Conservation (phyloP, 2,329 filamentous ascomycete genomes). For the Coniochaeta ligniaria region DNA sequence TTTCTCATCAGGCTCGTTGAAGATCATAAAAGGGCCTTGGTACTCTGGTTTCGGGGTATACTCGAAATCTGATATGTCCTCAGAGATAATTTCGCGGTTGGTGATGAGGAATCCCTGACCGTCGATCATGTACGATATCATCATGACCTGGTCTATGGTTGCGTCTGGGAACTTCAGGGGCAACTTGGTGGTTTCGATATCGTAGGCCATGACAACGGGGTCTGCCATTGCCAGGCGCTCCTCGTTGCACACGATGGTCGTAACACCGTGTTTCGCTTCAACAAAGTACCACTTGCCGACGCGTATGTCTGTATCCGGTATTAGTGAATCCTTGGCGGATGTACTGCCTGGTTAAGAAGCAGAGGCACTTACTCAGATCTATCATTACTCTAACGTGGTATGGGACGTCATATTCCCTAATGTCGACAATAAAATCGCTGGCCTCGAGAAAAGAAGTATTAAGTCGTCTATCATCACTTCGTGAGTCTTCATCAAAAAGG, state of each 20-base stretch:
- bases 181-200: slow-evolving; percentile 96
- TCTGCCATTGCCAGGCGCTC: slow-evolving; percentile 86
- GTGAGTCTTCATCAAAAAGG: slow-evolving; percentile 83
- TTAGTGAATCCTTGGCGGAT: slow-evolving; percentile 10
- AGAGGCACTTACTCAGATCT: slow-evolving; percentile 60
- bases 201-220: slow-evolving; percentile 96
- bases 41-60: slow-evolving; percentile 98
- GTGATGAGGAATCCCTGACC: slow-evolving; percentile 97
- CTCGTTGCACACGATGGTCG: slow-evolving; percentile 77
- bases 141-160: slow-evolving; percentile 95
- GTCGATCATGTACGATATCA: slow-evolving; percentile 99
- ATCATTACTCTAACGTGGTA: slow-evolving; percentile 99
- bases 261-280: slow-evolving; percentile 84
- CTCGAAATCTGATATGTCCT: slow-evolving; percentile 96
- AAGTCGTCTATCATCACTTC: slow-evolving; percentile 72
- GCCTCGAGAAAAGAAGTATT: slow-evolving; percentile 75
- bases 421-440: slow-evolving; percentile 96
- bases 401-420: slow-evolving; percentile 97
- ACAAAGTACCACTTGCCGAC: slow-evolving; percentile 97
- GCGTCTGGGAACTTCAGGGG: slow-evolving; percentile 96
- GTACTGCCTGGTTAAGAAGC: not conserved
- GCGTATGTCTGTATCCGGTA: slow-evolving; percentile 62
- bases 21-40: slow-evolving; percentile 90
- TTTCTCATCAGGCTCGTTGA: slow-evolving; percentile 95
- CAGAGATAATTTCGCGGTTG: slow-evolving; percentile 93